Evolutionary conservation across 1,139 yeast species (phyloP).

Genomic region (Nakaseomyces glabratus): DNA sequence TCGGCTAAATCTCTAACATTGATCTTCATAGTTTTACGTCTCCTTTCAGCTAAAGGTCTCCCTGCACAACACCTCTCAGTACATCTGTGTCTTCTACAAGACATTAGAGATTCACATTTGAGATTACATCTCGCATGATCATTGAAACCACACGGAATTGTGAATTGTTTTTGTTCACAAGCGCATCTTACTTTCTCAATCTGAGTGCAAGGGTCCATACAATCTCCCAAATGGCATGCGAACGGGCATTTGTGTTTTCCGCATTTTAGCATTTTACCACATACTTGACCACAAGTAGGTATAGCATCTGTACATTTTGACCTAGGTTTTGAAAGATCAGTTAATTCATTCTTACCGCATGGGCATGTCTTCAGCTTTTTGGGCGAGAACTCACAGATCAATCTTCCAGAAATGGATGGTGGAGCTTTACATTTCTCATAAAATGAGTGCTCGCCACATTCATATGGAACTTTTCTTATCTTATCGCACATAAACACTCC

Average conservation of each 20-base stretch:
- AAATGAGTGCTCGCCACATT: constrained; percentile 64
- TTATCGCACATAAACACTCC: constrained; percentile 57
- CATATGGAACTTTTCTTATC: constrained; percentile 43
- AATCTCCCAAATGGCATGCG: constrained; percentile 69
- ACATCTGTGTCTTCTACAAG: constrained; percentile 79
- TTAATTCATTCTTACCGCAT: constrained; percentile 54
- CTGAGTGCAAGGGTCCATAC: constrained; percentile 53
- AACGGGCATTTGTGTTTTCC: constrained; percentile 61
- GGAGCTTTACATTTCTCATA: constrained; percentile 50
- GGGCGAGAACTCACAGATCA: constrained; percentile 61
- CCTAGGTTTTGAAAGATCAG: constrained; percentile 38
- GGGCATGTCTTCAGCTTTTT: constrained; percentile 53
- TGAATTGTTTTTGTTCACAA: constrained; percentile 36
- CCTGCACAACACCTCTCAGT: constrained; percentile 57
- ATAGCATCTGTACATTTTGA: constrained; percentile 62
- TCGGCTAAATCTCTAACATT: constrained; percentile 35
- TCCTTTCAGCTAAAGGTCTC: constrained; percentile 51
- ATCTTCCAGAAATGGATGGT: constrained; percentile 25
- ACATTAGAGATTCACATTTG: constrained; percentile 66
- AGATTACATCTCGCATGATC: constrained; percentile 58
- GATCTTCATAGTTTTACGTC: constrained; percentile 42
- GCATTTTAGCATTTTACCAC: constrained; percentile 58
- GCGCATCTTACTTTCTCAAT: constrained; percentile 28
- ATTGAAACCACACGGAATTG: constrained; percentile 56
- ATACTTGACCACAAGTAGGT: constrained; percentile 59